Percentiles rank a stretch among this genome's conserved stretches.
Evolutionary conservation across 1,284 basidiomycete genomes (phyloP).

Genomic region (Irpex lacteus): DNA sequence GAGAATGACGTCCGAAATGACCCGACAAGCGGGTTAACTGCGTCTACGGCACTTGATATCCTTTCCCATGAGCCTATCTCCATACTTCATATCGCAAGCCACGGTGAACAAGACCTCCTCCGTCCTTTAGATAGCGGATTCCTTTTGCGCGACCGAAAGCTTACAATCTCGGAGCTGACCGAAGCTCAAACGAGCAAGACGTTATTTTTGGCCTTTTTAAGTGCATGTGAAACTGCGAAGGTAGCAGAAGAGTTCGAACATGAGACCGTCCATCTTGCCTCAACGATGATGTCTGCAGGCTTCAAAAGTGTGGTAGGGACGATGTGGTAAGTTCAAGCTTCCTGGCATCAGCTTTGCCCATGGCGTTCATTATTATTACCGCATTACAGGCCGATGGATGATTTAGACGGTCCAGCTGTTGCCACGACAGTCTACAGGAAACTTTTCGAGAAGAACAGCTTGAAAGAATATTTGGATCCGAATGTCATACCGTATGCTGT

Average conservation of each 20-base stretch:
- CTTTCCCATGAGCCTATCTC: neutral
- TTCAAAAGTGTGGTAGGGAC: constrained; percentile 11
- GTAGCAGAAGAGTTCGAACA: neutral
- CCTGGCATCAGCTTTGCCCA: neutral
- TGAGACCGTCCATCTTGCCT: constrained; percentile 11
- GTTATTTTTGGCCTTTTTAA: constrained; percentile 9
- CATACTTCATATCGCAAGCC: constrained; percentile 14
- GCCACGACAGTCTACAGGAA: neutral
- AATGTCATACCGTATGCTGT: constrained; percentile 6
- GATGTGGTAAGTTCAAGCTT: constrained; percentile 9
- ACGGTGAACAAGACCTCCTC: constrained; percentile 6
- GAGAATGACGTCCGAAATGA: neutral
- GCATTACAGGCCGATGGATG: constrained; percentile 1
- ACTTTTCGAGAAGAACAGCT: neutral
- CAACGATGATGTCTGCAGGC: constrained; percentile 10
- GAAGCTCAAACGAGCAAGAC: neutral
- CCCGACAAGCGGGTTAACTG: neutral
- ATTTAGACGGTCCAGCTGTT: constrained; percentile 3
- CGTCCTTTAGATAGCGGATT: constrained; percentile 12
- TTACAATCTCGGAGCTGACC: constrained; percentile 12
- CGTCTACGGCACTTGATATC: neutral
- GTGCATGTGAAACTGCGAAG: constrained; percentile 15
- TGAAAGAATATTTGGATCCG: neutral
- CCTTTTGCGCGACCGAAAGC: constrained; percentile 6
- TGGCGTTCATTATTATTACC: neutral